A percentile compares a stretch with the other conserved stretches of the same genome.
Conservation (phyloP, 2,329 filamentous ascomycete genomes). For the Sphaerulina vaccinii region DNA sequence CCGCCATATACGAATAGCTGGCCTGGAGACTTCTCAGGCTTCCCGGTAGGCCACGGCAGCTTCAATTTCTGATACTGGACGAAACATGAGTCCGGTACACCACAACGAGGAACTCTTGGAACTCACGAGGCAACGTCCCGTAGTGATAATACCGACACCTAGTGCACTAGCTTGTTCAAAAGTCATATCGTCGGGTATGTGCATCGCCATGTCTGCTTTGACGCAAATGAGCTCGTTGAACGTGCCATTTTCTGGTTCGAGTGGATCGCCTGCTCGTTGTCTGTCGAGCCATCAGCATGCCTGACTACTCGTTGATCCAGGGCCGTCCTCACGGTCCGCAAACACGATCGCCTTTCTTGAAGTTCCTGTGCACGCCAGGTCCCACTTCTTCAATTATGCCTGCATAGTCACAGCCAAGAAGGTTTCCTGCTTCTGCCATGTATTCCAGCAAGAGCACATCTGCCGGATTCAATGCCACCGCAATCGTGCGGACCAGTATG, state of each 20-base stretch:
- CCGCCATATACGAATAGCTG: constrained; percentile 50
- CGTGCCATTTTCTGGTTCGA: constrained; percentile 18
- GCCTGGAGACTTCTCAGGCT: neutral
- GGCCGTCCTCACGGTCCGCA: constrained; percentile 31
- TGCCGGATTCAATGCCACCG: constrained; percentile 40
- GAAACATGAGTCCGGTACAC: too few species aligned
- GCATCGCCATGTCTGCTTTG: constrained; percentile 31
- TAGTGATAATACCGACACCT: too few species aligned
- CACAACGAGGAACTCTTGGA: too few species aligned
- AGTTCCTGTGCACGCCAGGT: constrained; percentile 54
- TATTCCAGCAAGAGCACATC: too few species aligned
- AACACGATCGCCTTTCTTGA: constrained; percentile 59
- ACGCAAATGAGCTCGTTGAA: constrained; percentile 35
- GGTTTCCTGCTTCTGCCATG: constrained; percentile 36
- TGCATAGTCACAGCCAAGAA: constrained; percentile 53
- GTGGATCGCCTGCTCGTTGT: too few species aligned
- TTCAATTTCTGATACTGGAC: too few species aligned
- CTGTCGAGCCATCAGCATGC: too few species aligned
- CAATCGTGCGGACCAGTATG: constrained; percentile 38
- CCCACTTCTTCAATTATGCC: constrained; percentile 55
- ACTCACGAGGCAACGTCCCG: too few species aligned
- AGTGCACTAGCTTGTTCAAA: too few species aligned
- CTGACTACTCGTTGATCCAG: too few species aligned
- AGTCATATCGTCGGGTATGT: constrained; percentile 25
- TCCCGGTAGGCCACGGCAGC: constrained; percentile 21